These are phyloP conservation scores for Dioscorea dumetorum DNA, from an alignment of 106 monocot species.

Conservation along the genomic window DNA sequence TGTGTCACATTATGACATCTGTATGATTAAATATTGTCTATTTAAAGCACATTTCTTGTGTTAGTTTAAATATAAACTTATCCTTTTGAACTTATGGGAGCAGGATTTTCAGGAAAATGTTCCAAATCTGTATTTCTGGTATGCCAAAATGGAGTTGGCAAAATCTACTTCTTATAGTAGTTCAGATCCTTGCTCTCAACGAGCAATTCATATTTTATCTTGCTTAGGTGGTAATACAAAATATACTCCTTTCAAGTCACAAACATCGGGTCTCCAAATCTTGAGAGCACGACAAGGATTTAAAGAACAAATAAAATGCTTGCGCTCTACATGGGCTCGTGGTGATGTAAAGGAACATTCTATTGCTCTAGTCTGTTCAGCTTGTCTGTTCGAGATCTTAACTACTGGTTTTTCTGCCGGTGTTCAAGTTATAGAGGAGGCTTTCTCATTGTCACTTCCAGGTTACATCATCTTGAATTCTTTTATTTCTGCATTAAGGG, in stretches of 20 bases:
- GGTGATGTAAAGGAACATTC: slow-evolving; percentile 62
- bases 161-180: slow-evolving; percentile 14
- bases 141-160: slow-evolving; percentile 77
- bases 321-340: slow-evolving; percentile 52
- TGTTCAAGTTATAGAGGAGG: slow-evolving; percentile 65
- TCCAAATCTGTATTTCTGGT: slow-evolving; percentile 79
- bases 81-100: slow-evolving; percentile 6
- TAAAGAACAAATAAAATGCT: slow-evolving; percentile 63
- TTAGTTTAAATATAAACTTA: not conserved
- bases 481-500: too few relatives aligned
- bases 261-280: slow-evolving; percentile 41
- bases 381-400: slow-evolving; percentile 81
- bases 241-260: slow-evolving; percentile 50
- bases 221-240: slow-evolving; percentile 54
- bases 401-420: slow-evolving; percentile 47
- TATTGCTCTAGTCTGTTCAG: slow-evolving; percentile 68
- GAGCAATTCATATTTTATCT: slow-evolving; percentile 71
- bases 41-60: too few relatives aligned
- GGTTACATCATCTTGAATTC: slow-evolving; percentile 25
- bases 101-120: slow-evolving; percentile 57
- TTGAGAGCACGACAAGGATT: slow-evolving; percentile 82
- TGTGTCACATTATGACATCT: too few relatives aligned
- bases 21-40: too few relatives aligned
- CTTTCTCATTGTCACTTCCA: slow-evolving; percentile 72
- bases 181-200: slow-evolving; percentile 24